Percentiles rank a stretch among this genome's conserved stretches.
Evolutionary conservation across 202 grass and related monocot species (phyloP).

Genomic region (Saccharum hybrid): DNA sequence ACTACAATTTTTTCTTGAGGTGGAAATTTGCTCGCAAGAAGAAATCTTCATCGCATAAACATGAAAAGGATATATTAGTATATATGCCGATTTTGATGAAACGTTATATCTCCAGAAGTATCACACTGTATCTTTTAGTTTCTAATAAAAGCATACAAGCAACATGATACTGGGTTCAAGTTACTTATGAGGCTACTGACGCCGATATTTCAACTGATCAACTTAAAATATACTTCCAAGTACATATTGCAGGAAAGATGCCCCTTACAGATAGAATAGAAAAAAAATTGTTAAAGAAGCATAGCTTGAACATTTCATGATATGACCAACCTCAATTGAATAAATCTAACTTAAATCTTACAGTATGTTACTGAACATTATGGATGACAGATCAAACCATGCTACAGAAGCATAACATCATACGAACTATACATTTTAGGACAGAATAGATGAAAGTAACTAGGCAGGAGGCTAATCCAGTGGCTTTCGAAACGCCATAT

Average conservation of each 20-base stretch:
- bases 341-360: conserved; percentile 4
- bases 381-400: conserved; percentile 14
- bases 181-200: background rate
- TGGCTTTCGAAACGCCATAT: conserved; percentile 2
- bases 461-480: background rate
- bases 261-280: background rate
- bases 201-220: background rate
- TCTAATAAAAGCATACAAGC: background rate
- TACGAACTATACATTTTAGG: background rate
- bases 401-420: background rate
- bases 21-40: background rate
- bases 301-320: conserved; percentile 4
- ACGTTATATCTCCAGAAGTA: background rate
- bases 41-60: background rate
- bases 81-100: background rate
- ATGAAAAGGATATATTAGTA: background rate
- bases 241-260: background rate
- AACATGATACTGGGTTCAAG: background rate
- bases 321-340: background rate
- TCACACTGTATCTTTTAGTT: background rate
- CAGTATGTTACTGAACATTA: background rate
- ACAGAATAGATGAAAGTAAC: background rate
- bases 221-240: too few species aligned
- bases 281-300: background rate
- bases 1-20: background rate